These are phyloP conservation scores for Cetraspora pellucida DNA, from an alignment of 192 early-diverging fungal species.

Conservation along the genomic window DNA sequence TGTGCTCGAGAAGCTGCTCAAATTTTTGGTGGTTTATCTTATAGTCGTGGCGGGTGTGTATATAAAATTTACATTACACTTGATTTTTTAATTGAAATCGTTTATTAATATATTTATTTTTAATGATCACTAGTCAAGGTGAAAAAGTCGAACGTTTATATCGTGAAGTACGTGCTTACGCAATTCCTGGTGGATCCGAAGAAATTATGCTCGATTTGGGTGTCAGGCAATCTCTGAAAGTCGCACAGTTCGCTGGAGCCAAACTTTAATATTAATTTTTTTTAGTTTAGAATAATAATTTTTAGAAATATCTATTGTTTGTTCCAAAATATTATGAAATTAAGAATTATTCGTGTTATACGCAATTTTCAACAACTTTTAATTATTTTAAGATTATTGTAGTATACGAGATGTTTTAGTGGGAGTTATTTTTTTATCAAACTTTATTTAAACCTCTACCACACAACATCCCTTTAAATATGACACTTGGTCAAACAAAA, in stretches of 20 bases:
- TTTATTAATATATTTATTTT: background rate
- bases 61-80: slow-evolving; percentile 25
- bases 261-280: slow-evolving; percentile 44
- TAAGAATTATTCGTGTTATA: too few species aligned
- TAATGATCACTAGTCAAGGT: slow-evolving; percentile 47
- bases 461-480: too few species aligned
- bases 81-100: background rate
- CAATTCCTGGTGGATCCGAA: slow-evolving; percentile 85
- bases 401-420: too few species aligned
- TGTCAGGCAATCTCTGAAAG: slow-evolving; percentile 78
- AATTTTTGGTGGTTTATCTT: slow-evolving; percentile 86
- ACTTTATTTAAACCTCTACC: too few species aligned
- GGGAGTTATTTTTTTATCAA: too few species aligned
- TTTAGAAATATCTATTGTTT: too few species aligned
- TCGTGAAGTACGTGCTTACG: slow-evolving; percentile 82
- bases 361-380: too few species aligned
- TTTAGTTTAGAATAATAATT: too few species aligned
- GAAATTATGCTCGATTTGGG: slow-evolving; percentile 91
- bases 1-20: slow-evolving; percentile 90
- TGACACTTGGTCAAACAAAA: too few species aligned
- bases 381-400: too few species aligned
- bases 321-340: too few species aligned
- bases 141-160: slow-evolving; percentile 83
- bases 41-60: slow-evolving; percentile 66
- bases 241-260: slow-evolving; percentile 71